A percentile compares a stretch with the other conserved stretches of the same genome.
Evolutionary conservation across 768 basidiomycete species (phyloP).

Genomic region (Serendipita sp.): DNA sequence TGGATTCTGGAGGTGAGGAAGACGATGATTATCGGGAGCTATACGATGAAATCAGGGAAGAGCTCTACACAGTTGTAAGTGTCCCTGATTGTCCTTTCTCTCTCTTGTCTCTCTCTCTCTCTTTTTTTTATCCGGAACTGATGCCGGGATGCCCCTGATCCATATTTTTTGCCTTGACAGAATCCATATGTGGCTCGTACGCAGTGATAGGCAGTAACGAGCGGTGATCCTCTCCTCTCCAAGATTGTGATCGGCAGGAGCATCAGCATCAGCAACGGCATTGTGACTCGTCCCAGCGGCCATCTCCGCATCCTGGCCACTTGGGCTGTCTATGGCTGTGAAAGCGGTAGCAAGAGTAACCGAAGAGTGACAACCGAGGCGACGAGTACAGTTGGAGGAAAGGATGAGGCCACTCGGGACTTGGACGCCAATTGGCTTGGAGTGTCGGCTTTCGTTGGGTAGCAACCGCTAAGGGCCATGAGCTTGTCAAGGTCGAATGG

Average conservation of each 20-base stretch:
- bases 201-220: neutral
- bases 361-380: neutral
- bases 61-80: slow-evolving; percentile 54
- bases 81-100: neutral
- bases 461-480: no score
- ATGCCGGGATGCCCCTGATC: neutral
- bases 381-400: no score
- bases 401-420: no score
- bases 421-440: no score
- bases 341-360: neutral
- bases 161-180: neutral
- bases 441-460: no score
- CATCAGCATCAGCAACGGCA: no score
- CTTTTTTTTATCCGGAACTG: neutral
- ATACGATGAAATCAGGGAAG: slow-evolving; percentile 71
- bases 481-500: no score
- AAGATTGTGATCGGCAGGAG: no score
- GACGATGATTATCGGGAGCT: slow-evolving; percentile 72
- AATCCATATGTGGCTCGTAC: neutral
- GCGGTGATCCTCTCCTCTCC: neutral
- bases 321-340: neutral
- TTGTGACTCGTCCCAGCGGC: no score
- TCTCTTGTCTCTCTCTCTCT: neutral
- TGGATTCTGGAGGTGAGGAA: slow-evolving; percentile 35
- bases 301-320: neutral